Percentiles rank a stretch among this genome's conserved stretches.
phyloP scores from a whole-genome alignment of 129 eudicot species.

The Chrysanthemum makinoi region DNA sequence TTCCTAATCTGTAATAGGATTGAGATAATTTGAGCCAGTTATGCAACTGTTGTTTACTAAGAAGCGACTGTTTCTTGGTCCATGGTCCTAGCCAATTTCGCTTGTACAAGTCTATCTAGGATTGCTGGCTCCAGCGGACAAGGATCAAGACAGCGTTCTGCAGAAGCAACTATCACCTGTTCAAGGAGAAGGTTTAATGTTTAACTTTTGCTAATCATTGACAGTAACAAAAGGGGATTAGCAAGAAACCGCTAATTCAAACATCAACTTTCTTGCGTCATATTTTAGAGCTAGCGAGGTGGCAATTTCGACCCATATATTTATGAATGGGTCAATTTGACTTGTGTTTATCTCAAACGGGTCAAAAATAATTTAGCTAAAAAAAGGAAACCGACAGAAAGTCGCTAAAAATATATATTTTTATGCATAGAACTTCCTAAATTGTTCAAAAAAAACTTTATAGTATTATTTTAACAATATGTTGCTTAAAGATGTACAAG shows the following conservation, averaged over 20 bases:
- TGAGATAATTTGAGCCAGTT: constrained; percentile 9
- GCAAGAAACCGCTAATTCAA: not conserved
- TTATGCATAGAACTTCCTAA: not conserved
- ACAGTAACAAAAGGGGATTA: not conserved
- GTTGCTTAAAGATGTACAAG: not conserved
- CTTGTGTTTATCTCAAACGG: not conserved
- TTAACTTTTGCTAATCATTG: not conserved
- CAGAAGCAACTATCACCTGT: constrained; percentile 89
- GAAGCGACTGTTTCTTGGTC: constrained; percentile 35
- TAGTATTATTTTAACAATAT: not conserved
- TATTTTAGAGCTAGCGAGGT: not conserved
- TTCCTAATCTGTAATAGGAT: constrained; percentile 1
- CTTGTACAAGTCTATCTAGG: constrained; percentile 82
- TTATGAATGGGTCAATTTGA: not conserved
- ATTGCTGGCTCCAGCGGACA: constrained; percentile 82
- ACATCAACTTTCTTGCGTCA: not conserved
- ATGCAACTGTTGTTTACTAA: constrained; percentile 13
- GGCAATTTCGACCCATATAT: constrained; percentile 4
- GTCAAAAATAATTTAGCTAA: not conserved
- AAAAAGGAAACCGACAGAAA: not conserved
- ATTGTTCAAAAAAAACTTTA: not conserved
- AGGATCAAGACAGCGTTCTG: constrained; percentile 96
- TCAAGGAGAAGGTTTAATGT: constrained; percentile 4
- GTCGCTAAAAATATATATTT: not conserved
- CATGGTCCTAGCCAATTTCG: constrained; percentile 59